Conservation (phyloP, 1,284 basidiomycete species). For the Marasmius sp. region DNA sequence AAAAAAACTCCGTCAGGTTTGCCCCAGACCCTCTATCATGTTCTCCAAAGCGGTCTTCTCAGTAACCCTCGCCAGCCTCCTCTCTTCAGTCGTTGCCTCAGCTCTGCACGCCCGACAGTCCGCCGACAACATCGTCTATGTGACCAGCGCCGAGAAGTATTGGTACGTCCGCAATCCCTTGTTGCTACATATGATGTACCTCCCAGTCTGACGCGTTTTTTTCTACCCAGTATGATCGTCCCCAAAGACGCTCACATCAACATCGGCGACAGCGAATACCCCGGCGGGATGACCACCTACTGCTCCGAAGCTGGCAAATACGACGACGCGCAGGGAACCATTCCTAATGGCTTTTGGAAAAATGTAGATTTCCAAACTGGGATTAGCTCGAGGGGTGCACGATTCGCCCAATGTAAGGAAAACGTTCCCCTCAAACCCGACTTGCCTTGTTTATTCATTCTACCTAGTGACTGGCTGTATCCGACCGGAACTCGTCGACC, state of each 20-base stretch:
- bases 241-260: conserved; percentile 43
- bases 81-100: conserved; percentile 8
- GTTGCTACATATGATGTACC: not conserved
- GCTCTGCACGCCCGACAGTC: conserved; percentile 2
- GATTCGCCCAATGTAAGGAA: conserved; percentile 42
- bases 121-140: conserved; percentile 22
- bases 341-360: conserved; percentile 45
- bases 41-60: not conserved
- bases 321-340: conserved; percentile 37
- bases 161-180: conserved; percentile 17
- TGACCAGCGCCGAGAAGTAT: conserved; percentile 17
- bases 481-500: conserved; percentile 34
- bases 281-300: conserved; percentile 49
- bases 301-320: conserved; percentile 39
- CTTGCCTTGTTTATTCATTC: not conserved
- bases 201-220: not conserved
- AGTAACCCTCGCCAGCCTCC: conserved; percentile 3
- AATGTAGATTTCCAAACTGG: conserved; percentile 43
- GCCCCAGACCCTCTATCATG: not conserved
- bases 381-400: conserved; percentile 33
- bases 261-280: conserved; percentile 51
- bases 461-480: conserved; percentile 51
- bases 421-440: not conserved
- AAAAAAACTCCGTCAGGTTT: not conserved
- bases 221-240: conserved; percentile 36